phyloP scores from a whole-genome alignment of 768 basidiomycete genomes.

The Rhizopogon vinicolor region DNA sequence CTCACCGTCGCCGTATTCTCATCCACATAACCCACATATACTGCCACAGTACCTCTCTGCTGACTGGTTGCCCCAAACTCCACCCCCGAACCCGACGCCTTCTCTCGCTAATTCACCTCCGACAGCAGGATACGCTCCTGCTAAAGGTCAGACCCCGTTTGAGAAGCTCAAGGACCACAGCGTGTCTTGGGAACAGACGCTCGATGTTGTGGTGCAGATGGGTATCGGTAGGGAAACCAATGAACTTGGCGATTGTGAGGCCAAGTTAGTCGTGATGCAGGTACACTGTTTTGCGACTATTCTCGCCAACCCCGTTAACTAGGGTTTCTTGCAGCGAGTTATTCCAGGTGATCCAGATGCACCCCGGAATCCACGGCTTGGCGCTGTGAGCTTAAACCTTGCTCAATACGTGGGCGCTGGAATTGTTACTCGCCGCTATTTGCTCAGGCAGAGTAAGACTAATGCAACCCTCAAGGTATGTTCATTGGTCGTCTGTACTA shows the following conservation, averaged over 20 bases:
- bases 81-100: background rate
- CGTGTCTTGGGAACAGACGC: constrained; percentile 54
- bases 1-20: constrained; percentile 9
- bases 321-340: constrained; percentile 40
- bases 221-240: constrained; percentile 50
- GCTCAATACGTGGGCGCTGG: constrained; percentile 67
- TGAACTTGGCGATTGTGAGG: constrained; percentile 47
- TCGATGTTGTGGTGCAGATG: constrained; percentile 56
- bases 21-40: constrained; percentile 5
- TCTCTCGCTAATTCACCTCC: constrained; percentile 7
- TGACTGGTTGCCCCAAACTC: constrained; percentile 18
- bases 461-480: constrained; percentile 72
- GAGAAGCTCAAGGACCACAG: constrained; percentile 59
- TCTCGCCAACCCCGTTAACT: background rate
- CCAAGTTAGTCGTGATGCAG: constrained; percentile 65
- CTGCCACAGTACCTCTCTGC: constrained; percentile 20
- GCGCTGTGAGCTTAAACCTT: constrained; percentile 64
- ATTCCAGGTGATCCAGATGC: constrained; percentile 50
- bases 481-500: background rate
- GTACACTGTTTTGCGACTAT: constrained; percentile 17
- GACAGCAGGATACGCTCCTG: constrained; percentile 25
- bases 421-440: constrained; percentile 56
- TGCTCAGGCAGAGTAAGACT: constrained; percentile 69
- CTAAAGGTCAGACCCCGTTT: constrained; percentile 60
- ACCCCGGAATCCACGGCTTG: constrained; percentile 57